These are phyloP conservation scores for Protomyces inouyei DNA, from an alignment of 1,139 yeast genomes.

Conservation along the genomic window DNA sequence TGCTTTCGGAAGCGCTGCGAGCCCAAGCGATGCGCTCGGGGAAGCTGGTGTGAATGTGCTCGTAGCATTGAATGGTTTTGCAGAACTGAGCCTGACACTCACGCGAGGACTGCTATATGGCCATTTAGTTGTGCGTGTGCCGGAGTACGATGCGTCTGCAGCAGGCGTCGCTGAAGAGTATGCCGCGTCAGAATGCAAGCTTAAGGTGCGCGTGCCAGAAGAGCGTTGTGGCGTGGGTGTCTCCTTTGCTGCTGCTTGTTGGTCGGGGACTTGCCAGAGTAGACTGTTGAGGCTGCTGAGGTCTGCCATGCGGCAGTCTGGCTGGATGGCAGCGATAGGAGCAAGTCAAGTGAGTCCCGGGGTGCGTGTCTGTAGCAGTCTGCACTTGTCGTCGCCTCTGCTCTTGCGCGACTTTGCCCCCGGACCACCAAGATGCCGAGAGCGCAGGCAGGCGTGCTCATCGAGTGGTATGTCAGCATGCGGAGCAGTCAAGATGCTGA, in stretches of 20 bases:
- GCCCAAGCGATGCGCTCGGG: no score
- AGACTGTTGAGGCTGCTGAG: background rate
- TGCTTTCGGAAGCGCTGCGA: no score
- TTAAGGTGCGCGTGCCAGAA: no score
- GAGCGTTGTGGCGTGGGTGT: background rate
- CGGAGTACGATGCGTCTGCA: no score
- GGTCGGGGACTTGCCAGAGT: background rate
- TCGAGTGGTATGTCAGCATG: constrained; percentile 12
- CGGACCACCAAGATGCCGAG: constrained; percentile 6
- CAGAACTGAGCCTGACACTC: no score
- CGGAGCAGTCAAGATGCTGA: background rate
- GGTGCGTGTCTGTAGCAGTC: background rate
- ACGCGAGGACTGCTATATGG: no score
- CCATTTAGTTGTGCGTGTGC: no score
- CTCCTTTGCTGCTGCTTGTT: background rate
- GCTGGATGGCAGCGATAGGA: background rate
- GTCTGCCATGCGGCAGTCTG: background rate
- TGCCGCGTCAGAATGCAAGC: no score
- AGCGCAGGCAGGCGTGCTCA: constrained; percentile 23
- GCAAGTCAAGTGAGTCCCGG: background rate
- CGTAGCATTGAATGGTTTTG: no score
- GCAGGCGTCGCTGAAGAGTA: no score
- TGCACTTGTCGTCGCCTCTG: background rate
- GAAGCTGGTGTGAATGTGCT: no score
- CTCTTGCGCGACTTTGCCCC: background rate